Evolutionary conservation across 495 filamentous ascomycete genomes (phyloP), one percentile per base, ranked within the genome.

Genomic region (Penicillium canariense): DNA sequence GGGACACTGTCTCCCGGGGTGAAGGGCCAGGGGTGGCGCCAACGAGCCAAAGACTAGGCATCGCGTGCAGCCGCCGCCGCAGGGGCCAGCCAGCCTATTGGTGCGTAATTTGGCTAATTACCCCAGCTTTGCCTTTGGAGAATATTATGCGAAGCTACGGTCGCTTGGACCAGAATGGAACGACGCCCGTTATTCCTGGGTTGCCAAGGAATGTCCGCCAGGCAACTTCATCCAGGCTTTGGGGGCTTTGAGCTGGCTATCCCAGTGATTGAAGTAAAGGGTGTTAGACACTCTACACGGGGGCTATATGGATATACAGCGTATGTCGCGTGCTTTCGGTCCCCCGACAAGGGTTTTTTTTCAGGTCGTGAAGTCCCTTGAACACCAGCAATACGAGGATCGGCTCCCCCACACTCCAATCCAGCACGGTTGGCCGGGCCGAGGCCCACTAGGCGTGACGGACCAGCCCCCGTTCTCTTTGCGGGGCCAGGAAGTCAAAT

Each of bases 381-480:
- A 12, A 34, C 25, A 4, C 31, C 32, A 17, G 44, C 35, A 51
- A 36, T 25, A 40, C 36, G 32, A 53, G 49, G 17, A 1, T 15
- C 23, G 25, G 48, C 39, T 43, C 50, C 50, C 48, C 47, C 47
- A 45, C 23, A 25, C 14, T 36, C 27, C 31, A 0, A 15, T 36
- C 17, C 15, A 32, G 32, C 15, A 8, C 31, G 45, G 39, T 50
- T 35, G 17, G 39, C 2, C 39, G 51, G 56, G 25, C 50, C 51
- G 51, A 50, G 46, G 39, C 51, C 46, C 51, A 55, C 47, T 25
- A 18, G 20, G 38, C 20, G 46, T 10, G 15, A 26, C 48, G 32
- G 48, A 50, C 20, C 14, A 40, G 32, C 23, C 52, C 52, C 55
- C 36, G 50, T 44, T 54, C 45, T 5, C 34, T 49, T 52, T 49